Evolutionary conservation across 495 filamentous ascomycete genomes (phyloP), one percentile per base, ranked within the genome.

Genomic region (Rhypophila decipiens): DNA sequence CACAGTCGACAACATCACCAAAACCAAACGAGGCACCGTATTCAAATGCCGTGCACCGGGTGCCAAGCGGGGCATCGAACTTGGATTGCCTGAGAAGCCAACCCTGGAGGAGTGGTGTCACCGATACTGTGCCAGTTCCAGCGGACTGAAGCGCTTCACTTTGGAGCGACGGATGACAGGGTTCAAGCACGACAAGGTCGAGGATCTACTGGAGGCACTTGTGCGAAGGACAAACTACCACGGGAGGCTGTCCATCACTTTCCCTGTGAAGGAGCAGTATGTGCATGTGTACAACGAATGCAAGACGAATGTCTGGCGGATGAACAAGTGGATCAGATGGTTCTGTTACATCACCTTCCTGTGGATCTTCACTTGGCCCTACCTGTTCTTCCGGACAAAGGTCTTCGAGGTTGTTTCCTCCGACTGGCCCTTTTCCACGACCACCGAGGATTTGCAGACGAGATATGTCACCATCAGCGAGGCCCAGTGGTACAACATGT

Each of bases 291-390:
- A 78, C 59, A 81, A 77, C 35, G 65, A 73, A 1, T 71, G 71
- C 37, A 68, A 59, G 42, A 68, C 74, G 43, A 84, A 83, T 44
- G 29, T 59, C n/a, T 79, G 77, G 73, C 73, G 83, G 3, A 61
- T 73, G 43, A 82, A 68, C 4, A 49, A 42, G 10, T 85, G 77
- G 72, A 69, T 83, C 22, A 56, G 68, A 9, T 80, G 70, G 73
- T 19, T 85, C 29, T 84, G 81, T 63, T 76, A 73, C 55, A 56
- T 83, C 11, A 78, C 74, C 2, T 75, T 85, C 44, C 59, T 82
- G 35, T 82, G 80, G 68, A 53, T 85, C 29, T 70, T 85, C 55
- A 61, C 71, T 15, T 85, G 83, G 83, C 83, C 82, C 13, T 70
- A 76, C 37, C 64, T 85, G 23, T 81, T 74, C 67, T 73, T 84